Percentiles rank a stretch among this genome's conserved stretches.
Evolutionary conservation across 768 basidiomycete genomes (phyloP).

Genomic region (Mycena olivaceomarginata): DNA sequence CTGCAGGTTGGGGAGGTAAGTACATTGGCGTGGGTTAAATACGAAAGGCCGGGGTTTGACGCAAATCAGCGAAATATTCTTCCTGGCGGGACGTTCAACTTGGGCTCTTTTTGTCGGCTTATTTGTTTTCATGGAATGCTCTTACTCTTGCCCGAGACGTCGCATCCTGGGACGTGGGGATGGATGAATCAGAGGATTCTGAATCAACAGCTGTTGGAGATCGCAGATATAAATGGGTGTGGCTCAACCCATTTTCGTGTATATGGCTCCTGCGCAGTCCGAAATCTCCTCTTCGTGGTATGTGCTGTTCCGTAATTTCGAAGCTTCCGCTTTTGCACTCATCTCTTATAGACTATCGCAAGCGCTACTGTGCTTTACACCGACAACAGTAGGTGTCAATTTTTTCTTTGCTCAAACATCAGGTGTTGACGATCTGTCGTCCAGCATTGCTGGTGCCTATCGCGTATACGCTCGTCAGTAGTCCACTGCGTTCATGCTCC

Average conservation of each 20-base stretch:
- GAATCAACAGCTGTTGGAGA: conserved; percentile 5
- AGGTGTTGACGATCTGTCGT: neutral
- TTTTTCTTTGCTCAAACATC: neutral
- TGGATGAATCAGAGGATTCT: conserved; percentile 53
- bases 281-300: conserved; percentile 60
- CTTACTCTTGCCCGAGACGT: conserved; percentile 66
- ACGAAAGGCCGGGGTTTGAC: conserved; percentile 19
- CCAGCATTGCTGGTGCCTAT: conserved; percentile 65
- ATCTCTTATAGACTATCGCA: conserved; percentile 56
- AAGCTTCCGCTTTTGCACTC: conserved; percentile 4
- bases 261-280: conserved; percentile 63
- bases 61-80: conserved; percentile 62
- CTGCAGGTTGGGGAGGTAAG: conserved; percentile 43
- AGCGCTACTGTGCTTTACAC: conserved; percentile 56
- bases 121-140: conserved; percentile 53
- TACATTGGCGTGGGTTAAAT: neutral
- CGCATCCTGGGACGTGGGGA: conserved; percentile 64
- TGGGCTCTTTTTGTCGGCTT: conserved; percentile 57
- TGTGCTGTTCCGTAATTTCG: conserved; percentile 38
- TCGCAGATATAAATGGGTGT: conserved; percentile 50
- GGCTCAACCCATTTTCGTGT: conserved; percentile 66
- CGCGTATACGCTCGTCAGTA: conserved; percentile 70
- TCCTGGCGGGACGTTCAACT: conserved; percentile 69
- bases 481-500: neutral
- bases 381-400: conserved; percentile 57